Base-by-base conservation (phyloP, 805 yeast genomes). In the Brettanomyces anomalus region DNA sequence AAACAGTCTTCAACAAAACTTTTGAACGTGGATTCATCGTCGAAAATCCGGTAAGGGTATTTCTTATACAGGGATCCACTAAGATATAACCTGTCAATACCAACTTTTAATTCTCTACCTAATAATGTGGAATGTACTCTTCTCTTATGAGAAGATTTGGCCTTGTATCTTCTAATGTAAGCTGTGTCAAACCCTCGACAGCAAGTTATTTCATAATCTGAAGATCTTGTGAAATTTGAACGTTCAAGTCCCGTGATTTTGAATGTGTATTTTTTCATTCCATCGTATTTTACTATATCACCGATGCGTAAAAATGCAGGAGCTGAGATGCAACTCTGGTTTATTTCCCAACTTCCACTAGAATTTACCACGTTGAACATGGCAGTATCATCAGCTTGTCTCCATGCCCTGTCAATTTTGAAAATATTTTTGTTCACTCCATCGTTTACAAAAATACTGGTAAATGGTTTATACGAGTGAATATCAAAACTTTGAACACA, bases 301-400 rank as follows among this genome's bases (percentile, higher is more conserved):
- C 56, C 56, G 5, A 51, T 36, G 20, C 41, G 37, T 7, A 52
- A 40, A 30, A 45, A 41, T n/a, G 49, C 39, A 2, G 56, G 56
- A 10, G 55, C 53, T 35, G 47, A 42, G 10, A 52, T 41, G 18
- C 46, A 36, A 5, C n/a, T 43, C 4, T 42, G 19, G 14, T 43
- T 39, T 6, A 46, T 41, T 15, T 37, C 20, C 3, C 37, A 31
- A 11, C 43, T 38, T 7, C 26, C 43, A 6, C 28, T 35, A 16
- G 31, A 33, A 20, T 24, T 40, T 36, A 39, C 33, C 4, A 48
- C 30, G 11, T 35, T 36, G 26, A 48, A 36, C 17, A 19, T n/a
- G 16, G 30, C 24, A n/a, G 20, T 31, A 6, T 26, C 33, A 11
- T 30, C 32, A 8, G 19, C 20, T 14, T 33, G 17, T 18, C 18